A percentile compares a stretch with the other conserved stretches of the same genome.
These are phyloP conservation scores for Artemisia argyi DNA, from an alignment of 129 eudicot genomes.

Conservation along the genomic window DNA sequence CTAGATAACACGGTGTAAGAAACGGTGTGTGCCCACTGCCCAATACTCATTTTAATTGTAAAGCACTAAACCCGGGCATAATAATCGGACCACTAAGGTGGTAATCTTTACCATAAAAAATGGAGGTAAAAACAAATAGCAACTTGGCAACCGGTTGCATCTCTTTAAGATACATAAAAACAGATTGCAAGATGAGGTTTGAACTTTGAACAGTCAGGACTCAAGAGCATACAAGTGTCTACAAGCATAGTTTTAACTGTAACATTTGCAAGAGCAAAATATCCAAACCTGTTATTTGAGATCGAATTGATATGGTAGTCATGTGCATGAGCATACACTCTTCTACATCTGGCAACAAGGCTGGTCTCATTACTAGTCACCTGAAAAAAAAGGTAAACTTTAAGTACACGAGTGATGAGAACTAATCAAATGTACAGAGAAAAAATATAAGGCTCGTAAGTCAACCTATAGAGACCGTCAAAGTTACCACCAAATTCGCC, in stretches of 20 bases:
- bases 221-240: conserved; percentile 3
- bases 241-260: conserved; percentile 6
- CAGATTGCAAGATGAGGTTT: conserved; percentile 10
- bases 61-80: no score
- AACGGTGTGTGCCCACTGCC: not conserved
- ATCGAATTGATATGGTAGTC: conserved; percentile 97
- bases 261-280: not conserved
- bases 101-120: not conserved
- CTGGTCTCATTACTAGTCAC: conserved; percentile 90
- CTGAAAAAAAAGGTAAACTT: conserved; percentile 33
- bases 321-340: conserved; percentile 99
- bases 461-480: not conserved
- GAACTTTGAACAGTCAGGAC: not conserved
- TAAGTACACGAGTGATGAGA: not conserved
- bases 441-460: not conserved
- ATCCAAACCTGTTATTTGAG: conserved; percentile 81
- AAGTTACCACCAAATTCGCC: not conserved
- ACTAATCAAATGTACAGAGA: not conserved
- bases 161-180: conserved; percentile 9
- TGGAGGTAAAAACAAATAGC: not conserved
- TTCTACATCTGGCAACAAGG: conserved; percentile 89
- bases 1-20: not conserved
- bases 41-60: no score
- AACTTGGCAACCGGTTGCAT: not conserved
- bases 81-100: not conserved